Conservation (phyloP, 441 rosid species). For the Pelargonium citronellum region DNA sequence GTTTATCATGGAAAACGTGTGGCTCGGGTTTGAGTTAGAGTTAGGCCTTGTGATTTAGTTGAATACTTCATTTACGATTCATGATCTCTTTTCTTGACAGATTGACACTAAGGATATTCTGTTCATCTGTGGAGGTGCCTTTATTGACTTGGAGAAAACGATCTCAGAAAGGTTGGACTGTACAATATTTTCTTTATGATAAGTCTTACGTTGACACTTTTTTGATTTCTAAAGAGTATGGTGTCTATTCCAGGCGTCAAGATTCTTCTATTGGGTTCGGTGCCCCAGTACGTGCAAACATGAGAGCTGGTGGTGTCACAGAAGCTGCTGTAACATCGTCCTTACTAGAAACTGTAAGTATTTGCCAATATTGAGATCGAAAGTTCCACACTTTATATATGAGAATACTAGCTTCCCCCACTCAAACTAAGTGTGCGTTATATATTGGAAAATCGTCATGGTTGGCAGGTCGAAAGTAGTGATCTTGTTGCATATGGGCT, state of each 20-base stretch:
- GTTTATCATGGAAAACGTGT: too few relatives aligned
- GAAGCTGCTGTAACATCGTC: constrained; percentile 71
- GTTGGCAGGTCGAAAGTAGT: constrained; percentile 83
- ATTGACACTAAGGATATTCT: constrained; percentile 97
- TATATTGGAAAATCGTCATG: constrained; percentile 17
- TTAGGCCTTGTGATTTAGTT: neutral
- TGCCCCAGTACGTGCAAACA: constrained; percentile 93
- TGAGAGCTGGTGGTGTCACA: constrained; percentile 79
- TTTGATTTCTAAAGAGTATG: constrained; percentile 11
- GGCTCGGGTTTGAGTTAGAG: neutral
- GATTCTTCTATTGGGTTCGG: constrained; percentile 98
- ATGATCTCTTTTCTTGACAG: constrained; percentile 34
- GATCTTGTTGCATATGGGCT: constrained; percentile 91
- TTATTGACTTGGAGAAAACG: constrained; percentile 89
- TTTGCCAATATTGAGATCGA: constrained; percentile 13
- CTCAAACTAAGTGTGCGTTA: neutral
- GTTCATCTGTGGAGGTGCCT: constrained; percentile 95
- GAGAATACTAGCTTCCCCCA: too few relatives aligned
- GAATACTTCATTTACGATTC: neutral
- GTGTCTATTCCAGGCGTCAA: constrained; percentile 58
- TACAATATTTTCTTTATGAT: neutral
- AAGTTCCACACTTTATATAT: too few relatives aligned
- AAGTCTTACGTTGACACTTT: neutral
- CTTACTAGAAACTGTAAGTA: constrained; percentile 82
- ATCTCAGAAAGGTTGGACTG: constrained; percentile 80